phyloP scores from a whole-genome alignment of 1,284 basidiomycete genomes.

The Ustilago trichophora region DNA sequence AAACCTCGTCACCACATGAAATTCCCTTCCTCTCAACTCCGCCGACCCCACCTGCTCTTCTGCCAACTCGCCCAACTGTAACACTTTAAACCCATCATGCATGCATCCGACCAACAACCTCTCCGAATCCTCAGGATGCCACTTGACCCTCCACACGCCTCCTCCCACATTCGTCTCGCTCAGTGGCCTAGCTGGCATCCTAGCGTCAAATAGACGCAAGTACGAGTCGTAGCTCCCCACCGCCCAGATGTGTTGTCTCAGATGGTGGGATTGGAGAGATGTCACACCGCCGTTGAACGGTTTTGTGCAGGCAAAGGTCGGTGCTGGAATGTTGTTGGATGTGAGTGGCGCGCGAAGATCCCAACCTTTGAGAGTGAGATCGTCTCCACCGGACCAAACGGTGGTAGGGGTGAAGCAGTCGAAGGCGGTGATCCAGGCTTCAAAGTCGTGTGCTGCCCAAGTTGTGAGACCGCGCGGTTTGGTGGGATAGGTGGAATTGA shows the following conservation, averaged over 20 bases:
- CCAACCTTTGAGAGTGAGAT: slow-evolving; percentile 89
- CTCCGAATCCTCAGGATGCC: slow-evolving; percentile 77
- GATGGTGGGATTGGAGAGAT: slow-evolving; percentile 83
- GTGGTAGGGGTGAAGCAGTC: slow-evolving; percentile 74
- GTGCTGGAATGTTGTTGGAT: slow-evolving; percentile 55
- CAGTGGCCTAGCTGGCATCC: slow-evolving; percentile 75
- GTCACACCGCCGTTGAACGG: slow-evolving; percentile 92
- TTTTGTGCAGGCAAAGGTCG: slow-evolving; percentile 77
- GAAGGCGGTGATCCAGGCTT: slow-evolving; percentile 93
- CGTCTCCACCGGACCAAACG: slow-evolving; percentile 93
- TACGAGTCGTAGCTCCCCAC: slow-evolving; percentile 92
- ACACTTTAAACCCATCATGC: slow-evolving; percentile 90
- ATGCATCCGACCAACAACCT: slow-evolving; percentile 89
- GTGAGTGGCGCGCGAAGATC: slow-evolving; percentile 71
- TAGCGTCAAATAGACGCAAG: slow-evolving; percentile 83
- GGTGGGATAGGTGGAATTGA: slow-evolving; percentile 17
- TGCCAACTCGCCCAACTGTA: slow-evolving; percentile 21
- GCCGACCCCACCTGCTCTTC: slow-evolving; percentile 1
- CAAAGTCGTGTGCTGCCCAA: slow-evolving; percentile 91
- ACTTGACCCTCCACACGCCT: slow-evolving; percentile 94
- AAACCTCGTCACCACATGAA: slow-evolving; percentile 71
- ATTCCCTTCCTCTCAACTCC: slow-evolving; percentile 30
- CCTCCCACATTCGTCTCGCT: slow-evolving; percentile 79
- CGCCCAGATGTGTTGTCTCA: slow-evolving; percentile 81
- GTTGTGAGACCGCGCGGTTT: slow-evolving; percentile 45